Percentiles rank a stretch among this genome's conserved stretches.
Conservation (phyloP, 495 filamentous ascomycete genomes). For the Jackrogersella minutella region DNA sequence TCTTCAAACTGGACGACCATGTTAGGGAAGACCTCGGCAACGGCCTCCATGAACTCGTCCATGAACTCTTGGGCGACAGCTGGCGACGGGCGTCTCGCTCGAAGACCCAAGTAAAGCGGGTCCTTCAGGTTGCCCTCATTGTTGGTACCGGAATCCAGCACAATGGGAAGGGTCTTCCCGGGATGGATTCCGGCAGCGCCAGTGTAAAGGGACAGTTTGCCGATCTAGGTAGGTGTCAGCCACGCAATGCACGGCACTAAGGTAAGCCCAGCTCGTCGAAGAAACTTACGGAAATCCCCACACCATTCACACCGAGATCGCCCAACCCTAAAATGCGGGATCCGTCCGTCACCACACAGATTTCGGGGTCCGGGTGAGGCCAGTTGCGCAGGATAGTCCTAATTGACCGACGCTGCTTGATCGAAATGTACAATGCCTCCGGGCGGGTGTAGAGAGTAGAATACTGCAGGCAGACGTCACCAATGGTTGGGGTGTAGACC, state of each 20-base stretch:
- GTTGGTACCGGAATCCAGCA: conserved; percentile 88
- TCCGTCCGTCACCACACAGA: conserved; percentile 96
- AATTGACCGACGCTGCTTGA: conserved; percentile 85
- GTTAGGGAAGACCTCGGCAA: conserved; percentile 85
- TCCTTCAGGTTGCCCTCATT: conserved; percentile 90
- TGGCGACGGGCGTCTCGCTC: conserved; percentile 78
- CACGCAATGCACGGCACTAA: conserved; percentile 21
- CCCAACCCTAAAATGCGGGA: conserved; percentile 95
- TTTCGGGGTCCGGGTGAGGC: conserved; percentile 87
- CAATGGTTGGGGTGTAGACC: conserved; percentile 97
- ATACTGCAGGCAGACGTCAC: conserved; percentile 95
- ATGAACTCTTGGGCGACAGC: conserved; percentile 91
- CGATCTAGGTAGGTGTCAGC: conserved; percentile 58
- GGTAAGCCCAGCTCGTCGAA: conserved; percentile 15
- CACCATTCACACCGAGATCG: conserved; percentile 95
- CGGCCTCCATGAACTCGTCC: conserved; percentile 95
- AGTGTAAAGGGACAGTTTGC: conserved; percentile 92
- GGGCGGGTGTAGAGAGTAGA: conserved; percentile 95
- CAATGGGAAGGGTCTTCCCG: conserved; percentile 88
- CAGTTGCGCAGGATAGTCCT: conserved; percentile 86
- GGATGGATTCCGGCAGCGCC: conserved; percentile 97
- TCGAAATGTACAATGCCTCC: conserved; percentile 93
- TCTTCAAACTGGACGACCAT: conserved; percentile 99
- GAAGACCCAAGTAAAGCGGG: conserved; percentile 91
- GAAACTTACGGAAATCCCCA: conserved; percentile 90